phyloP scores from a whole-genome alignment of 352 stramenopile species.

The Phytophthora quininea region DNA sequence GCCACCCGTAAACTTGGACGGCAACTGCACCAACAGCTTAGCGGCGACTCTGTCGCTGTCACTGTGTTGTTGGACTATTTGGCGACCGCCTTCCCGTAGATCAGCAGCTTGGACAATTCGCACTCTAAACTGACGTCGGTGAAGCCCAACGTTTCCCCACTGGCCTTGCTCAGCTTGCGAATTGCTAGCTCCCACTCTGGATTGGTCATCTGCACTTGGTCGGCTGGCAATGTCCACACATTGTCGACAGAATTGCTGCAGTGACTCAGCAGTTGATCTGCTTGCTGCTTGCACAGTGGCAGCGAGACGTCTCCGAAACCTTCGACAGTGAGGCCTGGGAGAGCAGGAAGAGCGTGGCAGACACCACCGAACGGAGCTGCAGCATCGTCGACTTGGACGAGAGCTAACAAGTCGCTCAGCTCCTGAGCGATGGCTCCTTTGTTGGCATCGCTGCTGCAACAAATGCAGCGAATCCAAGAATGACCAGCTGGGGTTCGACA shows the following conservation, averaged over 20 bases:
- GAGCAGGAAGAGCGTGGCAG: conserved; percentile 7
- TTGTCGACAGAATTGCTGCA: background rate
- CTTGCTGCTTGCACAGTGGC: conserved; percentile 11
- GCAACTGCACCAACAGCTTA: conserved; percentile 14
- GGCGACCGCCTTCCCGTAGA: conserved; percentile 7
- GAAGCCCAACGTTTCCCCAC: conserved; percentile 10
- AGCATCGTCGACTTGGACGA: background rate
- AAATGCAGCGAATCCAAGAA: too few species aligned
- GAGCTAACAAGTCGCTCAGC: conserved; percentile 13
- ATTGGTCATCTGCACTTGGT: conserved; percentile 16
- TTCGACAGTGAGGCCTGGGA: conserved; percentile 11
- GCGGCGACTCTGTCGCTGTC: conserved; percentile 1
- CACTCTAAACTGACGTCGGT: conserved; percentile 4
- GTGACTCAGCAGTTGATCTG: conserved; percentile 1
- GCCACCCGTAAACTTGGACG: conserved; percentile 11
- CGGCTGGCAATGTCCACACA: conserved; percentile 6
- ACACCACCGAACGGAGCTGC: conserved; percentile 10
- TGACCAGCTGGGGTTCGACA: too few species aligned
- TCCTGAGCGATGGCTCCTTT: background rate
- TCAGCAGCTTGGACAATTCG: conserved; percentile 9
- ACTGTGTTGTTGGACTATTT: background rate
- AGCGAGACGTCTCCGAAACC: conserved; percentile 15
- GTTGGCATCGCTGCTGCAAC: background rate
- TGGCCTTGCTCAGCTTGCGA: conserved; percentile 1
- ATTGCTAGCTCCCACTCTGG: conserved; percentile 14